Percentiles rank a stretch among this genome's conserved stretches.
Evolutionary conservation across 768 basidiomycete species (phyloP).

Genomic region (Amanita rubescens): DNA sequence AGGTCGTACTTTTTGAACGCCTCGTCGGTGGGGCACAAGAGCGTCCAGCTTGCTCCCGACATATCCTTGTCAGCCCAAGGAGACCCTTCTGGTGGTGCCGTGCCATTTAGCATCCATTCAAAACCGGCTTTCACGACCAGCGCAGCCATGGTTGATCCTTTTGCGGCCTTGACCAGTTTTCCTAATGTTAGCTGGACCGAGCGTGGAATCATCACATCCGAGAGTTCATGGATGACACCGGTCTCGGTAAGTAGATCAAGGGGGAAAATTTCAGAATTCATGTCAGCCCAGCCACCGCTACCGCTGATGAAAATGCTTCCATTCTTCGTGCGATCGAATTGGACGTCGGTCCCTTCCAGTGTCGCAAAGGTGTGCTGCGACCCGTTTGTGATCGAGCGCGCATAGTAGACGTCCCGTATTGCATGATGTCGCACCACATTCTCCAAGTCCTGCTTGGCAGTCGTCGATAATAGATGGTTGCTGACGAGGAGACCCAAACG

Average conservation of each 20-base stretch:
- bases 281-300: slow-evolving; percentile 74
- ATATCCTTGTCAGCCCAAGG: slow-evolving; percentile 49
- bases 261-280: slow-evolving; percentile 53
- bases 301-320: slow-evolving; percentile 48
- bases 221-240: slow-evolving; percentile 86
- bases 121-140: slow-evolving; percentile 80
- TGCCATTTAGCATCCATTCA: slow-evolving; percentile 88
- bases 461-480: slow-evolving; percentile 72
- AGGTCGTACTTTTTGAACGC: slow-evolving; percentile 87
- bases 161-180: slow-evolving; percentile 87
- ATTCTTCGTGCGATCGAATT: slow-evolving; percentile 50
- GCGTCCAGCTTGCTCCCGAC: slow-evolving; percentile 65
- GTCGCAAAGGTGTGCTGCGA: slow-evolving; percentile 71
- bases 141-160: slow-evolving; percentile 82
- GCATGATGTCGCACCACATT: slow-evolving; percentile 86
- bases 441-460: slow-evolving; percentile 74
- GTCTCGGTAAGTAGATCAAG: slow-evolving; percentile 74
- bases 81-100: slow-evolving; percentile 63
- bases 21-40: slow-evolving; percentile 87
- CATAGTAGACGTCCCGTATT: slow-evolving; percentile 69
- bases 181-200: slow-evolving; percentile 79
- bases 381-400: slow-evolving; percentile 49
- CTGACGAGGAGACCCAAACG: slow-evolving; percentile 80
- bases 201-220: slow-evolving; percentile 80
- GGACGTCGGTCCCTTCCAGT: slow-evolving; percentile 78